Base-by-base conservation (phyloP, 1,139 yeast species). In the Candida sanyaensis region DNA sequence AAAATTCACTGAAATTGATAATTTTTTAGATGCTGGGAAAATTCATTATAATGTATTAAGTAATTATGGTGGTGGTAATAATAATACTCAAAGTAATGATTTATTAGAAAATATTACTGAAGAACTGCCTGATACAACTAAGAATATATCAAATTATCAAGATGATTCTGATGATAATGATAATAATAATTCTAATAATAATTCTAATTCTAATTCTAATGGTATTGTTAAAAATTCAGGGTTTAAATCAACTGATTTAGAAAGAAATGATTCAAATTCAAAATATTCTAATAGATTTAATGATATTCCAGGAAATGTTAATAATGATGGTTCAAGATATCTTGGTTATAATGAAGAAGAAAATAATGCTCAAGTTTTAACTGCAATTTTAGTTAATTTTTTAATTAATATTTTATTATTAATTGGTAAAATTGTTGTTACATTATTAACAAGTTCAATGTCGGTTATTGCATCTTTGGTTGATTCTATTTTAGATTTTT, bases 381-480 rank as follows among this genome's bases (percentile, higher is more conserved):
- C 77, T 45, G 92, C 93, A 37, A 86, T 88, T 42, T 63, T 81
- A 58, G 78, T 86, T 44, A 88, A 87, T 54, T 84, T 87, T 59
- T 66, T 71, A 30, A 69, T 86, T 46, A 88, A 88, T 62, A 68
- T 86, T 29, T 49, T 85, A 2, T 67, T 88, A 48, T 69, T 88
- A 44, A 48, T 77, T 3, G 93, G 90, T 2, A 88, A 88, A 57
- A 54, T 77, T 3, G 68, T 77, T 9, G 91, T 86, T n/a, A 81
- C 86, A 0, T 55, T 82, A 13, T 65, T 83, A 56, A 85, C 93
- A 2, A 77, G 73, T 58, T 88, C 95, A 8, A 78, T 88, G 55
- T 86, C 95, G 4, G 81, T 88, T 44, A 73, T 87, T 44, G 96
- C 96, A 0, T 86, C 95, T 1, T 75, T 88, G 54, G 86, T 88